Conservation (phyloP, 192 early-diverging fungal species). For the Coemansia nantahalensis region DNA sequence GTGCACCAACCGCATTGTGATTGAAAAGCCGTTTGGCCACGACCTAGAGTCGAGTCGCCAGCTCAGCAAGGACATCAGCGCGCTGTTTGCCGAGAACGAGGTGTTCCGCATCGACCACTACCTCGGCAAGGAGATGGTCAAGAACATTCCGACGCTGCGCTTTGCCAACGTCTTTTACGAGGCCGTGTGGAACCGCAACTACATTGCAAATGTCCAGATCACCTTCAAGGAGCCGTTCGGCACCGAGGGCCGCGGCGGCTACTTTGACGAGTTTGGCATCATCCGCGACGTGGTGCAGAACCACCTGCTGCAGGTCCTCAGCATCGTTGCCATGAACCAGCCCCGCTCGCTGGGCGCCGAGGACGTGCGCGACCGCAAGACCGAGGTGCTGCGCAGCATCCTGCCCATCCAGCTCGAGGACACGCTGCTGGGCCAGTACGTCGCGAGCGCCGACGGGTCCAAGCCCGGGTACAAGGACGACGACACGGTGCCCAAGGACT, state of each 20-base stretch:
- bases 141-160: conserved; percentile 90
- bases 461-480: conserved; percentile 93
- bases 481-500: conserved; percentile 80
- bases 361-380: conserved; percentile 95
- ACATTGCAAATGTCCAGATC: conserved; percentile 94
- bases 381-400: conserved; percentile 83
- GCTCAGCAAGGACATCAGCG: conserved; percentile 68
- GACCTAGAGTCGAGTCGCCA: conserved; percentile 80
- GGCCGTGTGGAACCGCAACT: conserved; percentile 83
- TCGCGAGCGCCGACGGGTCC: conserved; percentile 73
- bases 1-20: conserved; percentile 81
- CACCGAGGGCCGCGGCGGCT: conserved; percentile 95
- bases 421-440: conserved; percentile 90
- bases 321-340: conserved; percentile 93
- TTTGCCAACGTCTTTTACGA: conserved; percentile 96
- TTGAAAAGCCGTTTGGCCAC: conserved; percentile 98
- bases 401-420: conserved; percentile 76
- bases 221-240: conserved; percentile 98
- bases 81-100: conserved; percentile 86
- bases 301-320: conserved; percentile 90
- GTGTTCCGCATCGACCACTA: conserved; percentile 99
- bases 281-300: conserved; percentile 97
- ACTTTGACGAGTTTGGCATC: conserved; percentile 99
- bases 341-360: conserved; percentile 85
- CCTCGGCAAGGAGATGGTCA: conserved; percentile 99